Evolutionary conservation across 2,329 filamentous ascomycete genomes (phyloP), one percentile per base, ranked within the genome.

Genomic region (Atkinsonella hypoxylon): DNA sequence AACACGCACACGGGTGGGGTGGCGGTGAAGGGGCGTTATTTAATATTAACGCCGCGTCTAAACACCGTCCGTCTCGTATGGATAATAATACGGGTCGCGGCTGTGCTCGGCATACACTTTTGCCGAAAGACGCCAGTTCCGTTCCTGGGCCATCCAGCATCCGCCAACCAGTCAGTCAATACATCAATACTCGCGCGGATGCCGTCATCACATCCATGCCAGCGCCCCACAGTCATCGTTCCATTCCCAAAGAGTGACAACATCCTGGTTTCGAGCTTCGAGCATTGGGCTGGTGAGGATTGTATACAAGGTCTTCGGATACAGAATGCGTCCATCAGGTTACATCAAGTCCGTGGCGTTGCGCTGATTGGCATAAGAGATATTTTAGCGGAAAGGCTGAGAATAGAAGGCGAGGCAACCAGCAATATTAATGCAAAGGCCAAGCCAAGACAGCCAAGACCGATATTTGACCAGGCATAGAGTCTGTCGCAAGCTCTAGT

Each of bases 111-210:
- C 40, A 44, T 15, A 20, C 42, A 30, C 32, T 32, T 30, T 41
- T 49, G 43, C 40, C 44, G 44, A 46, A 34, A 49, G 47, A 45
- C 48, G 48, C 48, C 48, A 45, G 41, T 31, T 45, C 47, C 47
- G 47, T 34, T 39, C n/a, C 13, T 26, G 3, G 40, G 17, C 36
- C 26, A 26, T 22, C 22, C 26, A 40, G 17, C 38, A 22, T 5
- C 18, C 36, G 31, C 31, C 31, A 32, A 6, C 6, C 31, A 32
- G n/a, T 32, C 31, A 32, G 31, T 32, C 31, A 7, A 32, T 7
- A 32, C 31, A 32, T 12, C n/a, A n/a, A n/a, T 32, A 6, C 31
- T 32, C 31, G 12, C 31, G 31, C 31, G n/a, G n/a, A 32, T 32
- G 31, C 32, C 9, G 32, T 9, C 45, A 34, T 38, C 45, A 26